A percentile compares a stretch with the other conserved stretches of the same genome.
Conservation (phyloP, 805 yeast genomes). For the Candida insectalens region DNA sequence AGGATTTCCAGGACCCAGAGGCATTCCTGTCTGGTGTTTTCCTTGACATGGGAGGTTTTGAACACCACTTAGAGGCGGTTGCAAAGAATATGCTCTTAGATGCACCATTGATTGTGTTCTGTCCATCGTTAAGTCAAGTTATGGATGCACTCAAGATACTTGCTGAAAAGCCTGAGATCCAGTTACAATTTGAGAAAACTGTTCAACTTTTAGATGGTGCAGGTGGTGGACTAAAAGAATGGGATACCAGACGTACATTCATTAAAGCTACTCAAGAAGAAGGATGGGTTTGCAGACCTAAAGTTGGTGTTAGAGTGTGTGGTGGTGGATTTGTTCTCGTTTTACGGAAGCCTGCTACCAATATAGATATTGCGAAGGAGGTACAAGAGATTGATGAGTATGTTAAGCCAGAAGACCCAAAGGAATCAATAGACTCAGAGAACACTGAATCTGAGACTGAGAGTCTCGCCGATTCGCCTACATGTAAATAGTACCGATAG, state of each 20-base stretch:
- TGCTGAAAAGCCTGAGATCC: slow-evolving; percentile 20
- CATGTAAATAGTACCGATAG: too few relatives aligned
- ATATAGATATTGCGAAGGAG: slow-evolving; percentile 4
- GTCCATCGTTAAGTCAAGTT: slow-evolving; percentile 41
- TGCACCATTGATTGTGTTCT: slow-evolving; percentile 33
- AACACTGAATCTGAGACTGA: neutral
- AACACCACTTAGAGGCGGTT: slow-evolving; percentile 24
- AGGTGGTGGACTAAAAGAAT: slow-evolving; percentile 41
- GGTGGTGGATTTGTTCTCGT: slow-evolving; percentile 45
- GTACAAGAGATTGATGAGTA: slow-evolving; percentile 3
- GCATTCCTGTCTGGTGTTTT: slow-evolving; percentile 34
- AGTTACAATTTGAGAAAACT: slow-evolving; percentile 28
- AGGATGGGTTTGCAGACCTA: slow-evolving; percentile 39
- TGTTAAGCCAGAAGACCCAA: neutral
- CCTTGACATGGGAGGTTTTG: slow-evolving; percentile 37
- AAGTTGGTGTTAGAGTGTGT: slow-evolving; percentile 34
- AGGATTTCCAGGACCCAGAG: slow-evolving; percentile 12
- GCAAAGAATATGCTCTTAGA: slow-evolving; percentile 28
- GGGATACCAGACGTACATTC: slow-evolving; percentile 35
- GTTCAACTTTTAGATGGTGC: slow-evolving; percentile 36
- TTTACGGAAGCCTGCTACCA: slow-evolving; percentile 24
- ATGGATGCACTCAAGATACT: slow-evolving; percentile 28
- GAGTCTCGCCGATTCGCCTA: neutral
- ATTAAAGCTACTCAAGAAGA: slow-evolving; percentile 30
- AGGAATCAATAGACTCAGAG: neutral